Base-by-base conservation (phyloP, 352 stramenopile genomes). In the Phytophthora foliorum region DNA sequence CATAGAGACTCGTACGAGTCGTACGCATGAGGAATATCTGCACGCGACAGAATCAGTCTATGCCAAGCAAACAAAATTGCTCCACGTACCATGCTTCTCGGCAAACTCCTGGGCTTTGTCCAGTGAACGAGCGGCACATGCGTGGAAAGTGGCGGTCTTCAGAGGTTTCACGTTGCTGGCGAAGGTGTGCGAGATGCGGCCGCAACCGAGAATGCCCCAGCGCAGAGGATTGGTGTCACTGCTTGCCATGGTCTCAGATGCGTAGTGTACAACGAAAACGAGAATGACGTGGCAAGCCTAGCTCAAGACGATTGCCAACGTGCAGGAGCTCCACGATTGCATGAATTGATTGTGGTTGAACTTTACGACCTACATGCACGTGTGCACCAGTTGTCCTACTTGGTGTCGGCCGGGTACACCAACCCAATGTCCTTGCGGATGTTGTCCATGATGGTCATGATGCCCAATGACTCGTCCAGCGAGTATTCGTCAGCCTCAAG, bases 1-100 rank as follows among this genome's bases (percentile, higher is more conserved):
- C 78, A 77, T 11, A 98, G 63, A 55, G 82, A 86, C n/a, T 92
- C 81, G 65, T 98, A 98, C 46, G 73, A 87, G 17, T 78, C 90
- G 65, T 95, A 91, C 25, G 80, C 72, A 1, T 72, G 67, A 6
- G 78, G 55, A 68, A 97, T 54, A 1, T 21, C 64, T 72, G 21
- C 24, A 54, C 3, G 3, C 6, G 4, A 27, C 21, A 36, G 3
- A 13, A 32, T 46, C 21, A 45, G 48, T 44, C 48, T 48, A 31
- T 42, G 16, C 14, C 25, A 34, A n/a, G 11, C 13, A 52, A 29
- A 29, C 22, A 34, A 82, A 36, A 13, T 62, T 50, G 22, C 59
- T 66, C 16, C 68, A 64, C 70, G 93, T 76, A 56, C 78, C 74
- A 48, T 82, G 69, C 21, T 67, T 61, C 17, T 67, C 38, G 39